Conservation (phyloP, 495 filamentous ascomycete species). For the Tetracladium marchalianum region DNA sequence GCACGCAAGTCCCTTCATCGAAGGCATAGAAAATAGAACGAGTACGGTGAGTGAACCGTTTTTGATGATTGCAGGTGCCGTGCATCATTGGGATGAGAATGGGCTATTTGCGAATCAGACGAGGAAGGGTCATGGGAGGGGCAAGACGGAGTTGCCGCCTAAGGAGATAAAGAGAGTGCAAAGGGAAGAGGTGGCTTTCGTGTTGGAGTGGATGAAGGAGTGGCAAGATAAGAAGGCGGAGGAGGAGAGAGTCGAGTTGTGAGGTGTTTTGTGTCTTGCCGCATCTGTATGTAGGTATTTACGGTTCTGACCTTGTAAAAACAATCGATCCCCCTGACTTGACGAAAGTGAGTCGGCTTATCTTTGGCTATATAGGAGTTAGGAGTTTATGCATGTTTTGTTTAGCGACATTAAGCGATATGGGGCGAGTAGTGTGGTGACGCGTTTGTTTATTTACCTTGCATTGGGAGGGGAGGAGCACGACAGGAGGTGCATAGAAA, state of each 20-base stretch:
- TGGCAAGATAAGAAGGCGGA: constrained; percentile 24
- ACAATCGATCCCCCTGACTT: too few relatives aligned
- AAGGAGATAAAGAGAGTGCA: constrained; percentile 43
- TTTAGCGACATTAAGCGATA: too few relatives aligned
- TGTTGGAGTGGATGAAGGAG: constrained; percentile 55
- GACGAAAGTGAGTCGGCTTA: too few relatives aligned
- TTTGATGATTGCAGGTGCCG: constrained; percentile 48
- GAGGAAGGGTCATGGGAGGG: constrained; percentile 1
- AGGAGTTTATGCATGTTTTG: too few relatives aligned
- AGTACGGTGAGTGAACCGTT: constrained; percentile 52
- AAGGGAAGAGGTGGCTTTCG: constrained; percentile 43
- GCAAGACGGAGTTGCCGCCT: constrained; percentile 38
- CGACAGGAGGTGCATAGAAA: too few relatives aligned
- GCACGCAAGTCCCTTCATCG: constrained; percentile 34
- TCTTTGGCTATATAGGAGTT: too few relatives aligned
- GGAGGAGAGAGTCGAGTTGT: not conserved
- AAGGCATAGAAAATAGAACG: constrained; percentile 31
- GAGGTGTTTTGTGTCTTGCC: too few relatives aligned
- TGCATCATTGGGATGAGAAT: constrained; percentile 70
- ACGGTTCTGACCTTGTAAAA: too few relatives aligned
- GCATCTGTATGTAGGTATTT: too few relatives aligned
- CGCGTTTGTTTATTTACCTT: too few relatives aligned
- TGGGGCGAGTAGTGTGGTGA: too few relatives aligned
- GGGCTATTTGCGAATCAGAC: constrained; percentile 53
- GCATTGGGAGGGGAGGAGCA: too few relatives aligned